A percentile compares a stretch with the other conserved stretches of the same genome.
Conservation (phyloP, 2,329 filamentous ascomycete species). For the Zymoseptoria pseudotritici region DNA sequence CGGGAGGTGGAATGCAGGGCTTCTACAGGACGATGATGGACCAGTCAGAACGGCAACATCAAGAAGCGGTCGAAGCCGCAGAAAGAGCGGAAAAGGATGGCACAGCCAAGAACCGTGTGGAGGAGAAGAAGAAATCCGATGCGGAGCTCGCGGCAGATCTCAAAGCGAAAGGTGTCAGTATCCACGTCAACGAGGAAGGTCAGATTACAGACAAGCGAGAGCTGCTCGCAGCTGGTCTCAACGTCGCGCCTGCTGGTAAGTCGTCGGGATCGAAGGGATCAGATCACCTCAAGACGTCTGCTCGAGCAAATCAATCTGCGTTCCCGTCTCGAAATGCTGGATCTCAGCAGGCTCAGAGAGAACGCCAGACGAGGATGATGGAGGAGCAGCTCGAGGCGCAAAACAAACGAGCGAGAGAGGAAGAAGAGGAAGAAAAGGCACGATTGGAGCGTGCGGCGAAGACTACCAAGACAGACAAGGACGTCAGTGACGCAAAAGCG, state of each 20-base stretch:
- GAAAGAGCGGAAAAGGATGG: constrained; percentile 35
- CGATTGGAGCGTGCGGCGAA: constrained; percentile 61
- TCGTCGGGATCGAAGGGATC: constrained; percentile 15
- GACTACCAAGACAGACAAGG: constrained; percentile 67
- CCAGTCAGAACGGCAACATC: constrained; percentile 61
- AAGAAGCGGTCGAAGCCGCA: constrained; percentile 61
- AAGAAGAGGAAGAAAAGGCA: constrained; percentile 58
- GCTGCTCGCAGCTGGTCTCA: constrained; percentile 66
- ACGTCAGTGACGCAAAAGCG: constrained; percentile 72
- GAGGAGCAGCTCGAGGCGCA: constrained; percentile 68
- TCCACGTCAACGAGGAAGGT: constrained; percentile 73
- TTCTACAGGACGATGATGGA: constrained; percentile 72
- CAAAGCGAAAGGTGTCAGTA: constrained; percentile 53
- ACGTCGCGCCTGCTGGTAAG: constrained; percentile 47
- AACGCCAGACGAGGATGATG: constrained; percentile 71
- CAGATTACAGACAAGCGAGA: constrained; percentile 80
- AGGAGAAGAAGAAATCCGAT: constrained; percentile 39
- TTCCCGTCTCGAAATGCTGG: constrained; percentile 30
- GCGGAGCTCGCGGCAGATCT: constrained; percentile 61
- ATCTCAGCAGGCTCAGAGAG: constrained; percentile 58
- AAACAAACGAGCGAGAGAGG: constrained; percentile 63
- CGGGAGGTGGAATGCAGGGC: constrained; percentile 54
- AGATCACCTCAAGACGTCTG: constrained; percentile 26
- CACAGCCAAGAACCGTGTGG: constrained; percentile 22
- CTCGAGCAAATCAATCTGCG: constrained; percentile 20